These are phyloP conservation scores for Halophytophthora batemanensis DNA, from an alignment of 352 stramenopile genomes.

Conservation along the genomic window DNA sequence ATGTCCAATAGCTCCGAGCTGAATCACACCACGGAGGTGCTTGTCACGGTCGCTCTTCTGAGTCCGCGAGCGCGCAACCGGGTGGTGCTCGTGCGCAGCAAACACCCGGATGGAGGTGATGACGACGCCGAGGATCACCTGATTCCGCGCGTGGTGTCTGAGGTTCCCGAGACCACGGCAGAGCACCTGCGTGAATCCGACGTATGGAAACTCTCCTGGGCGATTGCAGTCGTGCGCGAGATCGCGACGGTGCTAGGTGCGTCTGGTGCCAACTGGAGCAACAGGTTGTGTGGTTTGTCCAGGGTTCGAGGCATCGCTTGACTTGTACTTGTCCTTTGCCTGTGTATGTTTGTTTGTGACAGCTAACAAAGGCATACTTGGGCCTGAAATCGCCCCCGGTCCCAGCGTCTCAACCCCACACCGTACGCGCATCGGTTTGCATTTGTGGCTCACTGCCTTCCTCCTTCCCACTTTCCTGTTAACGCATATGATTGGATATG, in stretches of 20 bases:
- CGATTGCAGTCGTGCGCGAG: slow-evolving; percentile 52
- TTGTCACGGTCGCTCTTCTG: slow-evolving; percentile 85
- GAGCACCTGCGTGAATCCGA: slow-evolving; percentile 55
- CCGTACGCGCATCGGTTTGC: slow-evolving; percentile 24
- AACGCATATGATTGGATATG: neutral
- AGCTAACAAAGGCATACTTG: slow-evolving; percentile 44
- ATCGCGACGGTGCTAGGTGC: slow-evolving; percentile 46
- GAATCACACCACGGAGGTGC: slow-evolving; percentile 45
- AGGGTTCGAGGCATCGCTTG: neutral
- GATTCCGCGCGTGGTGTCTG: slow-evolving; percentile 42
- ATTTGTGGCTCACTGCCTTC: slow-evolving; percentile 8
- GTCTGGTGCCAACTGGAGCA: neutral
- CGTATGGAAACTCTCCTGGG: slow-evolving; percentile 64
- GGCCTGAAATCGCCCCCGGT: slow-evolving; percentile 42
- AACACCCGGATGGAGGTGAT: slow-evolving; percentile 30
- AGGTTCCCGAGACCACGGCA: slow-evolving; percentile 39
- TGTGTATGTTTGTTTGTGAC: neutral
- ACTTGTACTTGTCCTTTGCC: neutral
- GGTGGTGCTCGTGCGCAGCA: slow-evolving; percentile 30
- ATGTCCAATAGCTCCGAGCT: slow-evolving; percentile 44
- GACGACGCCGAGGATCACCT: slow-evolving; percentile 39
- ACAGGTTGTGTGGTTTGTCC: neutral
- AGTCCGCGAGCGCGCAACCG: slow-evolving; percentile 47
- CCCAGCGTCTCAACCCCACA: slow-evolving; percentile 18
- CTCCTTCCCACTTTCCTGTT: slow-evolving; percentile 1